Evolutionary conservation across 164 flowering plant species (phyloP).

Genomic region (Aristolochia contorta): DNA sequence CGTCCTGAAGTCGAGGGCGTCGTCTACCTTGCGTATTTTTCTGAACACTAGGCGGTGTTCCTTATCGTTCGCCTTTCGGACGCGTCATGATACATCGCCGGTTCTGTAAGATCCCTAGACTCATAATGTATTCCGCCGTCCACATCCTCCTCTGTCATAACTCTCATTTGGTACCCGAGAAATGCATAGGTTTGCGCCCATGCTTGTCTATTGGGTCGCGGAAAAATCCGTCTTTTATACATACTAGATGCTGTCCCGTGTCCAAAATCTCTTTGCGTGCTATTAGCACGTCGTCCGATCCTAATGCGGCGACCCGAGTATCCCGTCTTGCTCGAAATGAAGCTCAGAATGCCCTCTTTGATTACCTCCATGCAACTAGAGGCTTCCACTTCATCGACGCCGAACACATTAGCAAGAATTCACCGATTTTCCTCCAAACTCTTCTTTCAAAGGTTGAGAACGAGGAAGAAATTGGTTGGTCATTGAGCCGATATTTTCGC

Average conservation of each 20-base stretch:
- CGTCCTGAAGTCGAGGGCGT: too few relatives aligned
- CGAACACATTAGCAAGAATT: conserved; percentile 60
- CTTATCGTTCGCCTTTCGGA: too few relatives aligned
- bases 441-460: conserved; percentile 30
- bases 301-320: conserved; percentile 1
- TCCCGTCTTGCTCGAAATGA: conserved; percentile 10
- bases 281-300: background rate
- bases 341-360: conserved; percentile 56
- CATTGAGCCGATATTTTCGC: conserved; percentile 41
- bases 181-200: background rate
- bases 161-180: background rate
- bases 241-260: background rate
- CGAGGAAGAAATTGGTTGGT: conserved; percentile 21
- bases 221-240: background rate
- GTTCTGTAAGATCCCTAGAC: background rate
- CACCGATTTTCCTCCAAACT: conserved; percentile 39
- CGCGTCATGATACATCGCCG: conserved; percentile 5
- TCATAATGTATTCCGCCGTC: conserved; percentile 1
- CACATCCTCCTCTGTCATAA: background rate
- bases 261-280: background rate
- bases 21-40: too few relatives aligned
- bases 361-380: conserved; percentile 64
- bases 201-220: background rate
- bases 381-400: conserved; percentile 51
- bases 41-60: too few relatives aligned